Evolutionary conservation across 2,329 filamentous ascomycete species (phyloP).

Genomic region (Dactylellina leptospora): DNA sequence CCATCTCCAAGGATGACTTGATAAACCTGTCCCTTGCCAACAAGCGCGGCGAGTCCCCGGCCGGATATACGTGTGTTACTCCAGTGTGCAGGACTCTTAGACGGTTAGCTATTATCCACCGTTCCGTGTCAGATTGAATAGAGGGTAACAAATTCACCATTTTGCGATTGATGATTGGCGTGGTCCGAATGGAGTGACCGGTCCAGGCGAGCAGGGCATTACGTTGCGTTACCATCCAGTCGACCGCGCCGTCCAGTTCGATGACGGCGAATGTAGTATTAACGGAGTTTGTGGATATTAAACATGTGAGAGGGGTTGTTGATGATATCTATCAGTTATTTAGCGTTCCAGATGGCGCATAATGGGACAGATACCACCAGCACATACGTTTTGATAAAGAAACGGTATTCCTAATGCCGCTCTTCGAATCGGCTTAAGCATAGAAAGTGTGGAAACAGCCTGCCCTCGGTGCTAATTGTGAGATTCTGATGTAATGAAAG

Average conservation of each 20-base stretch:
- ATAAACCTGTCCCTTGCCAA: constrained; percentile 88
- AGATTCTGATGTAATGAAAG: constrained; percentile 18
- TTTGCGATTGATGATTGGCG: constrained; percentile 76
- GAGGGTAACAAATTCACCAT: constrained; percentile 65
- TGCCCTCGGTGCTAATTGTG: constrained; percentile 59
- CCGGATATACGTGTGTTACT: constrained; percentile 89
- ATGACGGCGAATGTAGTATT: constrained; percentile 87
- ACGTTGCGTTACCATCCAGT: constrained; percentile 92
- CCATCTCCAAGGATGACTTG: constrained; percentile 80
- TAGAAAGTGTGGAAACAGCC: constrained; percentile 86
- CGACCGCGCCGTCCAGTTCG: constrained; percentile 88
- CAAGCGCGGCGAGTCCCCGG: constrained; percentile 82
- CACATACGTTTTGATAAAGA: constrained; percentile 77
- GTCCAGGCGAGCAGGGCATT: constrained; percentile 96
- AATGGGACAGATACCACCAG: background rate
- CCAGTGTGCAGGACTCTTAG: constrained; percentile 80
- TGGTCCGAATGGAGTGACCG: constrained; percentile 80
- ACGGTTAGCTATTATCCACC: constrained; percentile 60
- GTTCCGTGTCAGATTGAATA: background rate
- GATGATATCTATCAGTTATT: constrained; percentile 64
- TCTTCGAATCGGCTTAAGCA: constrained; percentile 84
- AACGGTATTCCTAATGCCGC: constrained; percentile 87
- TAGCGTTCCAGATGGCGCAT: background rate
- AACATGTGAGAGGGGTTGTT: constrained; percentile 83
- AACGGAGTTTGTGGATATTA: constrained; percentile 87